These are phyloP conservation scores for Solanum chacoense DNA, from an alignment of 305 asterid species.

Conservation along the genomic window DNA sequence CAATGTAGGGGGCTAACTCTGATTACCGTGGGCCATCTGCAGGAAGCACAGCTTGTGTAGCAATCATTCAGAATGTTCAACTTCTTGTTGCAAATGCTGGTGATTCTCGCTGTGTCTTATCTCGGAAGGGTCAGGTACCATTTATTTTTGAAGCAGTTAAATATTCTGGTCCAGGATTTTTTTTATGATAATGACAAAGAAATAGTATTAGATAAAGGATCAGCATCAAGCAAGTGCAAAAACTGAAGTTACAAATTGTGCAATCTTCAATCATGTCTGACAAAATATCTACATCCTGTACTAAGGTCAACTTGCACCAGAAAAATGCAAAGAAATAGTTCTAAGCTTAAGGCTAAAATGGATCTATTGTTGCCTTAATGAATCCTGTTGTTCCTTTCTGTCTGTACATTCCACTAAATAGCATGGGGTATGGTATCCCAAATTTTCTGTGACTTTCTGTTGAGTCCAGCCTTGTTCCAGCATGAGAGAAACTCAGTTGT, in stretches of 20 bases:
- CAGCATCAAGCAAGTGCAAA: not conserved
- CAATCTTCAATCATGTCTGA: not conserved
- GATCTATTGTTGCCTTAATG: not conserved
- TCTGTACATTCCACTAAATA: not conserved
- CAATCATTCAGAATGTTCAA: slow-evolving; percentile 46
- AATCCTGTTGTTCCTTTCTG: not conserved
- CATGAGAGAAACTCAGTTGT: not conserved
- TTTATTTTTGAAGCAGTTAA: slow-evolving; percentile 1
- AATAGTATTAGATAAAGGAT: not conserved
- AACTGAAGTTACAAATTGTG: not conserved
- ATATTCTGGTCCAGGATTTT: not conserved
- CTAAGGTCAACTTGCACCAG: not conserved
- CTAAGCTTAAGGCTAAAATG: not conserved
- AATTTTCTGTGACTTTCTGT: not conserved
- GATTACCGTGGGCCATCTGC: slow-evolving; percentile 68
- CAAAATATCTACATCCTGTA: not conserved
- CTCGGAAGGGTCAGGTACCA: slow-evolving; percentile 73
- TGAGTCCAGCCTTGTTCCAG: not conserved
- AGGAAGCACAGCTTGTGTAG: slow-evolving; percentile 93
- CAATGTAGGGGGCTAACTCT: slow-evolving; percentile 41
- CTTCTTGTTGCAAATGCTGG: slow-evolving; percentile 94
- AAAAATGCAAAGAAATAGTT: not conserved
- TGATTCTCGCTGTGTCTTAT: slow-evolving; percentile 90
- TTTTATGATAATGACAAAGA: not conserved
- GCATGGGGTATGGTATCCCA: not conserved